Percentiles rank a stretch among this genome's conserved stretches.
Evolutionary conservation across 306 rosid genomes (phyloP).

Genomic region (Malus sylvestris): DNA sequence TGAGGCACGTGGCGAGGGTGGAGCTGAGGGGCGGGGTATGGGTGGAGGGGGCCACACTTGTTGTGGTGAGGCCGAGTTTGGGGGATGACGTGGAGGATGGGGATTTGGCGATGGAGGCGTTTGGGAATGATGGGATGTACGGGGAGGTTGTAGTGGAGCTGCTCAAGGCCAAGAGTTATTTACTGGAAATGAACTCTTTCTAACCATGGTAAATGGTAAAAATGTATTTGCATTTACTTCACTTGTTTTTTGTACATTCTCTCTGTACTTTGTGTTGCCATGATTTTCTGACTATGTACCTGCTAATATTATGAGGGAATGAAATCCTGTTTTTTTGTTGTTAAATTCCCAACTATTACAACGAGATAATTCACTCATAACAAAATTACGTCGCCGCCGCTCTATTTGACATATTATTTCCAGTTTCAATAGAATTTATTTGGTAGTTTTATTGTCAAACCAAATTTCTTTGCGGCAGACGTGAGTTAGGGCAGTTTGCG

Average conservation of each 20-base stretch:
- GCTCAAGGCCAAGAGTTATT: slow-evolving; percentile 26
- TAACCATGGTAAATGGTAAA: not conserved
- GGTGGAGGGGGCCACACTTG: slow-evolving; percentile 40
- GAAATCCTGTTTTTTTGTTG: not conserved
- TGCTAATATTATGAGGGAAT: no score
- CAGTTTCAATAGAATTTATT: no score
- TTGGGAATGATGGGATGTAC: slow-evolving; percentile 26
- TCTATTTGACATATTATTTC: no score
- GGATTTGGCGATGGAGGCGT: slow-evolving; percentile 25
- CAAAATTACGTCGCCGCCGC: no score
- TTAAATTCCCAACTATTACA: no score
- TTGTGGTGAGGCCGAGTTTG: slow-evolving; percentile 32
- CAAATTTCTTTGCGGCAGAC: no score
- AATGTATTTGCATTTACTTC: not conserved
- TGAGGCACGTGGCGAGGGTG: slow-evolving; percentile 30
- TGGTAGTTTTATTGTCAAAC: no score
- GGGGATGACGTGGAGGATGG: not conserved
- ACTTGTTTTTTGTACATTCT: not conserved
- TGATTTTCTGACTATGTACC: not conserved
- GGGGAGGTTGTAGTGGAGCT: slow-evolving; percentile 28
- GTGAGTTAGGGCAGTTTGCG: no score
- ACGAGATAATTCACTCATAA: no score
- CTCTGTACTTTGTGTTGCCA: not conserved
- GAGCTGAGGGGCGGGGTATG: slow-evolving; percentile 23
- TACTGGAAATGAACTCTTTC: slow-evolving; percentile 41